phyloP scores from a whole-genome alignment of 768 basidiomycete genomes.

The Tulasnella sp. region DNA sequence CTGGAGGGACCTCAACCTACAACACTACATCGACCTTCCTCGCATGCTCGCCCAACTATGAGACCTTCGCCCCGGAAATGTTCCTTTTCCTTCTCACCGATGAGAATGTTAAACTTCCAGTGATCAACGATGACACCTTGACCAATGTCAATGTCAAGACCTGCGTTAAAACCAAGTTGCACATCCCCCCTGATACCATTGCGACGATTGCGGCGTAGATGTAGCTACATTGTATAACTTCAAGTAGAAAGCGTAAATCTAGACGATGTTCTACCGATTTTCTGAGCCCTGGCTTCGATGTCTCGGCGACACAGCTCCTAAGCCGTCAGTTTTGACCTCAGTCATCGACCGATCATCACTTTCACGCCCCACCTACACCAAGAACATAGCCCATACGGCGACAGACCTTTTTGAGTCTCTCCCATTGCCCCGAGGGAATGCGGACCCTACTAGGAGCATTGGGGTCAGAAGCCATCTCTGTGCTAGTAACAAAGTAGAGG shows the following conservation, averaged over 20 bases:
- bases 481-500: no score
- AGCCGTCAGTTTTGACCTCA: no score
- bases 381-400: no score
- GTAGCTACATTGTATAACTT: not conserved
- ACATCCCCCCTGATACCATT: not conserved
- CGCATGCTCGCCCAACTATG: constrained; percentile 5
- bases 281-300: no score
- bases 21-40: not conserved
- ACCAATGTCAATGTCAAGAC: not conserved
- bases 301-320: no score
- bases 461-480: no score
- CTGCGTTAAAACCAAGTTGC: constrained; percentile 12
- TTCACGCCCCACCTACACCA: no score
- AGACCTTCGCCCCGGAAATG: not conserved
- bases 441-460: no score
- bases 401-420: no score
- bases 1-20: not conserved
- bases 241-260: not conserved
- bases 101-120: not conserved
- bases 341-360: no score
- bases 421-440: no score
- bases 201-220: not conserved
- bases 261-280: no score
- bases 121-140: not conserved
- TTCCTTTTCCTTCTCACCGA: not conserved